Evolutionary conservation across 2,329 filamentous ascomycete species (phyloP).

Genomic region (Aureobasidium leucospermi): DNA sequence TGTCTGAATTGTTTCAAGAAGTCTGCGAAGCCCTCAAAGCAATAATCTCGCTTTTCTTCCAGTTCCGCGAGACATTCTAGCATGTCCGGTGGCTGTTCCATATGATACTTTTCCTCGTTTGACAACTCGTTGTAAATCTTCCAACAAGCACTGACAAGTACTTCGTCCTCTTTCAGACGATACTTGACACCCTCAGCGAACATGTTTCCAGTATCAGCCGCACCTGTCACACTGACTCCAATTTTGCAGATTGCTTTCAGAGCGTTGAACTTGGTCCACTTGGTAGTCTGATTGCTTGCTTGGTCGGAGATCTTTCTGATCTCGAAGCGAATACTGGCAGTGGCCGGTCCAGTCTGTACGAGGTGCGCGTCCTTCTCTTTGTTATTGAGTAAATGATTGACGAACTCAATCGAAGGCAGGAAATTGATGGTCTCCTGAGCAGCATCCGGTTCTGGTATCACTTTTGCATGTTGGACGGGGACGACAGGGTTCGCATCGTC

Average conservation of each 20-base stretch:
- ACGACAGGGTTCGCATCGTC: not conserved
- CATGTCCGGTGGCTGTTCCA: not conserved
- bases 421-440: not conserved
- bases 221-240: not conserved
- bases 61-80: not conserved
- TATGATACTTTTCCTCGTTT: not conserved
- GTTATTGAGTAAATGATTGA: not conserved
- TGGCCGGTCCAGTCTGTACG: not conserved
- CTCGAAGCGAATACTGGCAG: not conserved
- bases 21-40: not conserved
- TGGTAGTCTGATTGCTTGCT: not conserved
- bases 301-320: not conserved
- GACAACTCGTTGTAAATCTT: not conserved
- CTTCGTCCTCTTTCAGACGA: not conserved
- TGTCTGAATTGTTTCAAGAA: not conserved
- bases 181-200: slow-evolving; percentile 8
- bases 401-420: not conserved
- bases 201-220: not conserved
- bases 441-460: not conserved
- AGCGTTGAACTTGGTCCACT: not conserved
- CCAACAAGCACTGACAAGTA: slow-evolving; percentile 2
- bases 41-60: slow-evolving; percentile 5
- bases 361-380: slow-evolving; percentile 5
- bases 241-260: not conserved
- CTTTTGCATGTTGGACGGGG: not conserved